Base-by-base conservation (phyloP, 2,329 filamentous ascomycete genomes). In the Phaeosphaeria sp. region DNA sequence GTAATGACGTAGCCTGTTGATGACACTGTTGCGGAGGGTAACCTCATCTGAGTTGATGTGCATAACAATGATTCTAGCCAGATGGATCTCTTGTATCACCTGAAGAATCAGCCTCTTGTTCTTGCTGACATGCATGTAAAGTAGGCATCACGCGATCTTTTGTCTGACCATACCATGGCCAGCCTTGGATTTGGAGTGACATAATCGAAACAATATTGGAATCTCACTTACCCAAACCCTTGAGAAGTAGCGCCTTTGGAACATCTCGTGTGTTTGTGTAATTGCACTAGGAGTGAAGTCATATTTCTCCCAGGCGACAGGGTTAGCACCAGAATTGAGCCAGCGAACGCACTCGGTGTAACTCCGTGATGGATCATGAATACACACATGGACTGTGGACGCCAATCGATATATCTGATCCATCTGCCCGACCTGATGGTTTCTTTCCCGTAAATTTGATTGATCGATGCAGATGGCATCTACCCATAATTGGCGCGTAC, bases 401-500 rank as follows among this genome's bases (percentile, higher is more conserved):
- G 48, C 48, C 20, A 10, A 22, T 6, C 50, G 50, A 47, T 62
- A 68, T 10, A 68, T 61, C 15, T 56, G 47, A 4, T 52, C 56
- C 64, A 68, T 68, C n/a, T 64, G 50, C 2, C 33, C 44, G 13
- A 64, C 64, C 48, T 68, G 65, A 11, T 59, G 48, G 18, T 57
- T 64, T 10, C 64, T 53, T 41, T 68, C 65, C 51, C 46, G n/a
- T 22, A 44, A 18, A 25, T 61, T 61, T 7, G 15, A 47, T 20
- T 67, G 65, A 48, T 68, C 52, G 33, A 68, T 68, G 21, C 60
- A 65, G 10, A 67, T 56, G 17, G 58, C 50, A 44, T 68, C 65
- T 36, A 36, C 13, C 30, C 30, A 27, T 9, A 27, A 27, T 27
- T 27, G 25, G 9, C 25, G 25, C 9, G 25, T 13, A 68, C 49